Evolutionary conservation across 768 basidiomycete species (phyloP), one percentile per base, ranked within the genome.

Genomic region (Chalciporus sphaerocephalus): DNA sequence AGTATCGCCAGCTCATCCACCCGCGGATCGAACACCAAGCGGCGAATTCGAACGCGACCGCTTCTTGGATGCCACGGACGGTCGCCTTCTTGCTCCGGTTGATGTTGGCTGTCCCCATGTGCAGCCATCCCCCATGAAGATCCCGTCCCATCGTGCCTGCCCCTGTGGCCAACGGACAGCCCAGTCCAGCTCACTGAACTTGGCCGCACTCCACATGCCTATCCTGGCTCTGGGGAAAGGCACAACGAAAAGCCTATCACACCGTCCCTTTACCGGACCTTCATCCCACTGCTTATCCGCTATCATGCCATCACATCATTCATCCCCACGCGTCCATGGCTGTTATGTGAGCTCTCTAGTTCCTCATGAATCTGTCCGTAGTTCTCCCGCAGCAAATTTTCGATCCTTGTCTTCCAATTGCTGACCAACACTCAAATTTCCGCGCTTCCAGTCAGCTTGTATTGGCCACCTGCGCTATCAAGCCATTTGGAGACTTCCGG

Each of bases 11-110:
- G 11, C n/a, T n/a, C 8, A 27, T 27, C 27, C 23, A 38, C 22
- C 38, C 23, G 38, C 38, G 38, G 38, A 24, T 18, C 21, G 23
- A 23, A 24, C 25, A 25, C 23, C 38, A 20, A 27, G 36, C 32
- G 20, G 42, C 51, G 50, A 47, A 47, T 22, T 11, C n/a, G n/a
- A n/a, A 6, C 25, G 12, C 20, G 22, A 38, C 17, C 6, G 25
- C 47, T 37, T 53, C 32, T 53, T 49, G 34, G n/a, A 45, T 32
- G 30, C 9, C 27, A 9, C 27, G 27, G 27, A 27, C 27, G 1
- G 7, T 25, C 24, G 11, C 24, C 5, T 25, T 7, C 11, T 25
- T 7, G 24, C 24, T 7, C 8, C 13, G 20, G 20, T 11, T 42
- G 20, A 33, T 28, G n/a, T n/a, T n/a, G n/a, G n/a, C 21, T 9